Evolutionary conservation across 2,329 filamentous ascomycete genomes (phyloP).

Genomic region (Stagonosporopsis chrysanthemi): DNA sequence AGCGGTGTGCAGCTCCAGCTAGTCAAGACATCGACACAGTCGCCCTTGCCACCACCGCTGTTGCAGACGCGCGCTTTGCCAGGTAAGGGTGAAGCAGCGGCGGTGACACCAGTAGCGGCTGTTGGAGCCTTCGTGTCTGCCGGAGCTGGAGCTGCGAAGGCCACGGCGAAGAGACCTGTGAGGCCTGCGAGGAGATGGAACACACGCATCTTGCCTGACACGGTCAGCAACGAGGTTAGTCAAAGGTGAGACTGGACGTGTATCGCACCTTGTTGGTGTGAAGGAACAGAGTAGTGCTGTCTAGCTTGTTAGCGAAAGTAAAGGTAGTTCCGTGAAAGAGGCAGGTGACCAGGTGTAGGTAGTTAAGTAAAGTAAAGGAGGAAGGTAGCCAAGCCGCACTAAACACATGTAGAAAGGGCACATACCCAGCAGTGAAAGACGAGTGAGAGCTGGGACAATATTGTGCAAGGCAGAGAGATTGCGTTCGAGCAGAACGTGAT

Average conservation of each 20-base stretch:
- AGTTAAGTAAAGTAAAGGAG: background rate
- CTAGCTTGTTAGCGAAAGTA: background rate
- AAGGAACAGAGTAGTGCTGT: background rate
- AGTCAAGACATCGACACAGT: background rate
- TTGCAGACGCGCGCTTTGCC: background rate
- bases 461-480: background rate
- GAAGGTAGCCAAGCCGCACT: background rate
- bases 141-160: background rate
- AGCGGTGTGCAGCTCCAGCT: background rate
- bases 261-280: background rate
- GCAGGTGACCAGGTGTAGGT: background rate
- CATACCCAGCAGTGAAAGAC: background rate
- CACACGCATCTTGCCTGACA: background rate
- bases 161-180: background rate
- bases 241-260: background rate
- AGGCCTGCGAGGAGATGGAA: slow-evolving; percentile 2
- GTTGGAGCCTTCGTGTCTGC: background rate
- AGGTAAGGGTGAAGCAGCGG: background rate
- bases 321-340: background rate
- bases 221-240: background rate
- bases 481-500: too few species aligned
- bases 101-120: background rate
- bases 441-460: background rate
- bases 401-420: background rate
- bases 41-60: background rate